Base-by-base conservation (phyloP, 805 yeast genomes). In the Saccharomyces kudriavzevii region DNA sequence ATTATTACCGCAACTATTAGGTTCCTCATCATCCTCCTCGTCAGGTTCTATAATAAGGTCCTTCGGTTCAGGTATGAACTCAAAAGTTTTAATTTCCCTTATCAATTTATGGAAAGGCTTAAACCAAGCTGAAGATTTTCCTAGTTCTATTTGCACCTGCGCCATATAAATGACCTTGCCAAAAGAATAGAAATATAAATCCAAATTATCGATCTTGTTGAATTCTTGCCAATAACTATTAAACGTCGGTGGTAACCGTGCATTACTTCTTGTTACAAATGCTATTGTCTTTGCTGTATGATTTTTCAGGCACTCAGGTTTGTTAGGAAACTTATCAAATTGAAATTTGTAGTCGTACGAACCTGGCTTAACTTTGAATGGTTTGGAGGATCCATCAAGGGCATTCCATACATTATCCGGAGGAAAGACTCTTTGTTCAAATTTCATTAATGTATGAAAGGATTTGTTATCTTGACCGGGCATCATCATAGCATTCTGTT, bases 321-420 rank as follows among this genome's bases (percentile, higher is more conserved):
- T 55, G 47, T 54, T 58, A 14, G 64, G 65, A n/a, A 66, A 48
- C 50, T 60, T 56, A 6, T 58, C 59, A 52, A 67, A 64, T 48
- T 61, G 52, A 49, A 67, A 67, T 5, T 52, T 52, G 52, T 64
- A 67, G 31, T 57, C 58, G 53, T 65, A 62, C 40, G 54, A 53
- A 9, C 71, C 71, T 3, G 67, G 62, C 24, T 60, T 60, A 1
- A 67, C 54, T 49, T 64, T 63, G 45, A 66, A 67, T 20, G 70
- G 68, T 52, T 66, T 66, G 2, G 64, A 29, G 1, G 60, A 51
- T 11, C 67, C 69, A 28, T 61, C 63, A 4, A 66, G 45, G 5
- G 69, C 70, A 55, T 63, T 53, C 65, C 68, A 63, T 3, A 67
- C 70, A 53, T 66, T 67, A 47, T 61, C 67, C 2, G 70, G 70